Evolutionary conservation across 805 yeast genomes (phyloP).

Genomic region (Starmerella vaccinii): DNA sequence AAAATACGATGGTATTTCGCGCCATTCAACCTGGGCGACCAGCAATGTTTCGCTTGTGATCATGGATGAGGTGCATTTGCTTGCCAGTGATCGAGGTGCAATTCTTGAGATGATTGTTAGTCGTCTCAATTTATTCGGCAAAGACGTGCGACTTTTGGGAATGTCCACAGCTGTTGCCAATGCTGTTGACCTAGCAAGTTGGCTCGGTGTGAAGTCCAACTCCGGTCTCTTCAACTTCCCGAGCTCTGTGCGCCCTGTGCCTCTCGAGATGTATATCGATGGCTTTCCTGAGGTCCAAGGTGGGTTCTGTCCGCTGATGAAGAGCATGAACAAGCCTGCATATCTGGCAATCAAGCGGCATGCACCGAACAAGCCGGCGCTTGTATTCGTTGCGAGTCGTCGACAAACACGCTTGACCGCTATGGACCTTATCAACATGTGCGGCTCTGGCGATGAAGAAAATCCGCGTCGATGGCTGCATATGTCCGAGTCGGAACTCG

Average conservation of each 20-base stretch:
- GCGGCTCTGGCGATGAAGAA: slow-evolving; percentile 50
- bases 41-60: slow-evolving; percentile 64
- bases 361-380: slow-evolving; percentile 73
- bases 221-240: slow-evolving; percentile 68
- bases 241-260: slow-evolving; percentile 74
- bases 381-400: slow-evolving; percentile 76
- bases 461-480: slow-evolving; percentile 56
- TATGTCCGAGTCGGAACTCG: slow-evolving; percentile 56
- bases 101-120: slow-evolving; percentile 83
- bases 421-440: slow-evolving; percentile 61
- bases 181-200: slow-evolving; percentile 76
- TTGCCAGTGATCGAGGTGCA: slow-evolving; percentile 81
- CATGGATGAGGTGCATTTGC: slow-evolving; percentile 76
- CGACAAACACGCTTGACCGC: slow-evolving; percentile 76
- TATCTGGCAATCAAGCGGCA: slow-evolving; percentile 87
- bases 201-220: slow-evolving; percentile 56
- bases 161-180: slow-evolving; percentile 81
- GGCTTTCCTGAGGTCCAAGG: slow-evolving; percentile 76
- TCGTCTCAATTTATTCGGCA: slow-evolving; percentile 62
- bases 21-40: slow-evolving; percentile 62
- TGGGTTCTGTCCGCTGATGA: slow-evolving; percentile 68
- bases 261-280: slow-evolving; percentile 75
- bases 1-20: slow-evolving; percentile 77
- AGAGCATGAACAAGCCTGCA: slow-evolving; percentile 80
- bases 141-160: slow-evolving; percentile 57